Percentiles rank a stretch among this genome's conserved stretches.
These are phyloP conservation scores for Penicillium taxi DNA, from an alignment of 495 filamentous ascomycete genomes.

Conservation along the genomic window DNA sequence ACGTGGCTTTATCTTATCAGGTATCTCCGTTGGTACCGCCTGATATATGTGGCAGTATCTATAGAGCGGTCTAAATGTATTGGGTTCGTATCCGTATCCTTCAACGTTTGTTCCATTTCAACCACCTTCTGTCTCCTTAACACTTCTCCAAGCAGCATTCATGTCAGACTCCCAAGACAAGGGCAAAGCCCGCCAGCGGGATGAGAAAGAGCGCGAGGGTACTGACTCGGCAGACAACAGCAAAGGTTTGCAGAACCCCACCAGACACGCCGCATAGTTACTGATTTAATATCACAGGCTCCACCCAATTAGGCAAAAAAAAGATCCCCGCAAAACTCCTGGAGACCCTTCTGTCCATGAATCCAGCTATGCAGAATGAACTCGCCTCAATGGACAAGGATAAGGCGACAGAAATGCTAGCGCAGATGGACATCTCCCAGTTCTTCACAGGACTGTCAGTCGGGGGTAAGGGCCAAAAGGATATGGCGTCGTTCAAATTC, in stretches of 20 bases:
- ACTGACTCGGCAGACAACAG: not conserved
- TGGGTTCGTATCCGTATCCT: no score
- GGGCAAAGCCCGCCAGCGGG: constrained; percentile 31
- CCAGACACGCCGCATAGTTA: no score
- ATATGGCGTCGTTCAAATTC: constrained; percentile 96
- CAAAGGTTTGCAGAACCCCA: constrained; percentile 5
- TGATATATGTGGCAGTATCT: no score
- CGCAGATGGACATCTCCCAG: constrained; percentile 65
- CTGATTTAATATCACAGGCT: constrained; percentile 13
- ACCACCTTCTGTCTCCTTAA: no score
- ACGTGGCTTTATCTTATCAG: constrained; percentile 11
- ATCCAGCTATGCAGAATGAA: constrained; percentile 44
- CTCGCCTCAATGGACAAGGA: constrained; percentile 37
- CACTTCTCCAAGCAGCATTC: constrained; percentile 6
- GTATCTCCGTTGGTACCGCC: no score
- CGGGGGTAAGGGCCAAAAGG: constrained; percentile 81
- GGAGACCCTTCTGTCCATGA: constrained; percentile 39
- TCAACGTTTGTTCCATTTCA: constrained; percentile 3
- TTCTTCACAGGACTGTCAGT: constrained; percentile 70
- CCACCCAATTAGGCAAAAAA: constrained; percentile 25
- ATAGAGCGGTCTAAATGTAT: no score
- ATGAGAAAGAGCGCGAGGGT: constrained; percentile 13
- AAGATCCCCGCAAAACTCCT: constrained; percentile 38
- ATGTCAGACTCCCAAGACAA: constrained; percentile 39
- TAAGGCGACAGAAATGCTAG: constrained; percentile 54